Base-by-base conservation (phyloP, 1,284 basidiomycete genomes). In the Leccinum subfulvum region DNA sequence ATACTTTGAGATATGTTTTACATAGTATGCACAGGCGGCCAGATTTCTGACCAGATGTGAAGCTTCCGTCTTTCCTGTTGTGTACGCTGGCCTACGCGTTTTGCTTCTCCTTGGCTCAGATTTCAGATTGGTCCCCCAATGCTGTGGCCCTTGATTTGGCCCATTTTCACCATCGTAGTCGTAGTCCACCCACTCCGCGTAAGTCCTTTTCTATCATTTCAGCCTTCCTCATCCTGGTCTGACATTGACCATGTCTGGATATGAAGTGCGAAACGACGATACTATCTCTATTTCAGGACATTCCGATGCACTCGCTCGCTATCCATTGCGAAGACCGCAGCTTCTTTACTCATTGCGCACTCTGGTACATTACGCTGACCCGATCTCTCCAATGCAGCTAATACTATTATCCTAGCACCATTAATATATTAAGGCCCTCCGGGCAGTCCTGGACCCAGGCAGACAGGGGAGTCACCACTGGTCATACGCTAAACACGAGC, bases 41-140 rank as follows among this genome's bases (percentile, higher is more conserved):
- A 47, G n/a, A 23, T 51, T 49, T 53, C 30, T 67, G 56, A 73
- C 35, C 4, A 14, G 26, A 18, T 37, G 6, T 2, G 8, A 51
- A 96, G 91, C 84, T 94, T 18, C 95, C 96, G 0, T 82, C 89
- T 14, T 81, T 95, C 64, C 76, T 97, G 21, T 81, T 96, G 56
- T 79, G 87, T 16, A 83, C 89, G 0, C 83, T 98, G 1, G 86
- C 84, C 61, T 91, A 90, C 69, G 88, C 90, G 51, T 95, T 97
- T 74, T 95, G 89, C 87, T 80, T 97, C 53, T 91, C 93, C 3
- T 94, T 96, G 73, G 75, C 84, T 55, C 82, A 82, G 30, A 26
- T 26, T 26, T 30, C 28, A 30, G 4, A 79, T 91, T 14, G 89
- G 87, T 2, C 71, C 77, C 4, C 73, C 81, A 0, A 72, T 72